Evolutionary conservation across 2,329 filamentous ascomycete genomes (phyloP), one percentile per base, ranked within the genome.

Genomic region (Reticulascus tulasneorum): DNA sequence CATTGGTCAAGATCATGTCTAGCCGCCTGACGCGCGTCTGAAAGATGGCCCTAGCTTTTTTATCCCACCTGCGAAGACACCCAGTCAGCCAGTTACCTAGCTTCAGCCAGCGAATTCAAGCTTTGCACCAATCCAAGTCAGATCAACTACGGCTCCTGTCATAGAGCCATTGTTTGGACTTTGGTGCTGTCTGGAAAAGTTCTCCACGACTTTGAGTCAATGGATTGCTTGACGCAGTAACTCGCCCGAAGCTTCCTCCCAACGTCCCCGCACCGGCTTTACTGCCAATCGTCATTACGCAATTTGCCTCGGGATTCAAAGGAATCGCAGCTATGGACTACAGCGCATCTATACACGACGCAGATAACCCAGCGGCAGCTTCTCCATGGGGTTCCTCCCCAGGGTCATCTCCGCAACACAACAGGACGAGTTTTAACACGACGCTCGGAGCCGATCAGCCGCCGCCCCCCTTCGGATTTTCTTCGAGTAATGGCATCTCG

Each of bases 331-430:
- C 26, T 30, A 79, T 79, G 75, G 75, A 79, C 59, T 79, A 79
- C 57, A 72, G 69, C 56, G 58, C 73, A 44, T 69, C 73, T 11
- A 73, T 77, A 48, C 52, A 68, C 52, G 75, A 79, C 47, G n/a
- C n/a, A n/a, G 75, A 79, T 29, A 67, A 77, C 46, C 64, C 70
- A 13, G 63, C 59, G 29, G 72, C 65, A 39, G 65, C 62, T 42
- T 77, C 74, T 21, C 75, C 75, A 3, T 79, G 75, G 75, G 74
- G 71, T 11, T 69, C 64, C 38, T 73, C 72, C 21, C 75, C 75
- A 6, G 60, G 62, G 17, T 62, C 67, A 12, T 74, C 74, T 15
- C 73, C 75, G 20, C 61, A 63, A 39, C 65, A 64, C 46, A 64
- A 66, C 45, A 61, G 64, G 27, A 55, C 64, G 17, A 56, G 52